These are phyloP conservation scores for Drechmeria coniospora DNA, from an alignment of 2,329 filamentous ascomycete species.

Conservation along the genomic window DNA sequence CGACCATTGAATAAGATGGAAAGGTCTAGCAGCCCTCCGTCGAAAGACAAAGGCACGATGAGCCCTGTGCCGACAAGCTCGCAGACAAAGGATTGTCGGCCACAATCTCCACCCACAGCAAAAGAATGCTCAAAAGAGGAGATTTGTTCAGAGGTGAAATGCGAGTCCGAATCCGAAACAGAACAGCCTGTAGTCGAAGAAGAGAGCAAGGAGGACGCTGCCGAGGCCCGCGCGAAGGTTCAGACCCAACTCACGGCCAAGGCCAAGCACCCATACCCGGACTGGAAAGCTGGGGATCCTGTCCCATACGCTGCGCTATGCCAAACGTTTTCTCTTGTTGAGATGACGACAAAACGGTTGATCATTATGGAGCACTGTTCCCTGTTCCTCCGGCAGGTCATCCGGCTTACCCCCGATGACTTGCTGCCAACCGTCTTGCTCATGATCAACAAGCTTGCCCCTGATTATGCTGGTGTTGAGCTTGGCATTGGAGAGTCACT, in stretches of 20 bases:
- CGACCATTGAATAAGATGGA: slow-evolving; percentile 11
- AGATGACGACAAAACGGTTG: slow-evolving; percentile 85
- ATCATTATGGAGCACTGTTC: slow-evolving; percentile 82
- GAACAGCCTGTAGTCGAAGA: slow-evolving; percentile 37
- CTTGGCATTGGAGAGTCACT: slow-evolving; percentile 96
- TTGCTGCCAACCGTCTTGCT: slow-evolving; percentile 77
- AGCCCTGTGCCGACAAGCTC: background rate
- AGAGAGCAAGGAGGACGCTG: slow-evolving; percentile 51
- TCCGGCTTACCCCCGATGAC: slow-evolving; percentile 77
- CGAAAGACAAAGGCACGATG: background rate
- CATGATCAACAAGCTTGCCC: slow-evolving; percentile 96
- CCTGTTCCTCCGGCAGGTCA: slow-evolving; percentile 82
- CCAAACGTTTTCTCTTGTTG: slow-evolving; percentile 84
- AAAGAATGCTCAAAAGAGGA: slow-evolving; percentile 3
- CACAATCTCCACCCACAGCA: too few species aligned
- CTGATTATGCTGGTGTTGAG: slow-evolving; percentile 92
- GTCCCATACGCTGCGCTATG: slow-evolving; percentile 92
- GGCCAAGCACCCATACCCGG: slow-evolving; percentile 72
- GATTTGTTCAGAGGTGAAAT: slow-evolving; percentile 1
- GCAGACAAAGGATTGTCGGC: too few species aligned
- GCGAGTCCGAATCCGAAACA: slow-evolving; percentile 20
- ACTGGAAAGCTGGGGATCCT: slow-evolving; percentile 79
- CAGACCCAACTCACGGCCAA: slow-evolving; percentile 58
- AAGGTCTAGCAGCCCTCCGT: background rate
- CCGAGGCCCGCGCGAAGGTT: slow-evolving; percentile 65